Evolutionary conservation across 805 yeast species (phyloP), one percentile per base, ranked within the genome.

Genomic region (Sugiyamaella americana): DNA sequence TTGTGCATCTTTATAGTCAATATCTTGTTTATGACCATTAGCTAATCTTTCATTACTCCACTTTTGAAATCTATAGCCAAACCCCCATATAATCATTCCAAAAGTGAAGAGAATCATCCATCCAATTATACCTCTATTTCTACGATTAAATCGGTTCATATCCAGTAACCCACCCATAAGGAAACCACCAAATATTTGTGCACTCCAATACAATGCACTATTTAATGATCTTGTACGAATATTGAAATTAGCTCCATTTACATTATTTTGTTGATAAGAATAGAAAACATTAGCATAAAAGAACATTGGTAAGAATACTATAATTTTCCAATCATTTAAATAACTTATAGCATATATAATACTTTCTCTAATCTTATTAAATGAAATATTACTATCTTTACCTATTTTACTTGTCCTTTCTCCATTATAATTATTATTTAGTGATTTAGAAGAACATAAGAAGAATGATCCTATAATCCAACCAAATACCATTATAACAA

Each of bases 261-360:
- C 70, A 47, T 72, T 76, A 59, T 77, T 76, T 55, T 76, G 78
- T 64, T 79, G 83, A 62, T 79, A 79, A 23, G 83, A 75, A 67
- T 79, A 78, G 65, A 77, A 79, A 74, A 78, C 77, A 67, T 79
- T 79, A 36, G 84, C 77, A 23, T 79, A 71, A 56, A 76, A 74
- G 57, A 78, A 79, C 78, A 78, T 73, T 40, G 84, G 84, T 67
- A 78, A 68, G 60, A 78, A 54, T 8, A 34, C 17, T 37, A 48
- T 18, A 13, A 55, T 34, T 45, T 42, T 46, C 56, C 57, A 55
- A 49, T 53, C 47, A 24, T 22, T 22, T 10, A 50, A 20, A 10
- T 42, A 44, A 45, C 37, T 20, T 32, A 37, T n/a, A 3, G 51
- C 43, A 18, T 46, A 37, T 32, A 40, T 47, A 43, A 35, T 44